These are phyloP conservation scores for Rhizophora apiculata DNA, from an alignment of 345 rosid genomes.

Conservation along the genomic window DNA sequence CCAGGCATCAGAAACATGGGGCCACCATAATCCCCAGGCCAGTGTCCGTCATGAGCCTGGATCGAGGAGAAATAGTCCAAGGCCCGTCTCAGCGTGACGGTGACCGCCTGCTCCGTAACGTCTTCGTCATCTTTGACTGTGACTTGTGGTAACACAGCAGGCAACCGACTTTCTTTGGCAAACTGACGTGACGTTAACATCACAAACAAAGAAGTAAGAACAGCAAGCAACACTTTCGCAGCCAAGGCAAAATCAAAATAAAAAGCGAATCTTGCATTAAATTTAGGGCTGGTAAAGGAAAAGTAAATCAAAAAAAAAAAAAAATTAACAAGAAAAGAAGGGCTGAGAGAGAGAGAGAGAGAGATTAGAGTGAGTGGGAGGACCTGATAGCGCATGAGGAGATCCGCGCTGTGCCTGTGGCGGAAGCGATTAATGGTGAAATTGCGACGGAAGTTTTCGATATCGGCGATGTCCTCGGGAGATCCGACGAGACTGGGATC, in stretches of 20 bases:
- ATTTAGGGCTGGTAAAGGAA: too few species aligned
- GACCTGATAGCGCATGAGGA: constrained; percentile 86
- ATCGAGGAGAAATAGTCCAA: constrained; percentile 63
- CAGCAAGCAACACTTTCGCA: background rate
- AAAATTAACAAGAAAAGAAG: too few species aligned
- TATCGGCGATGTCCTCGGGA: constrained; percentile 52
- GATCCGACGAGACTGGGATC: constrained; percentile 57
- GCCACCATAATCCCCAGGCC: constrained; percentile 99
- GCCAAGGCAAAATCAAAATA: too few species aligned
- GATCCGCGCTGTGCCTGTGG: constrained; percentile 81
- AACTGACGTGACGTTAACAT: constrained; percentile 35
- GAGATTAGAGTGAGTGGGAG: background rate
- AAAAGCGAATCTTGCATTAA: too few species aligned
- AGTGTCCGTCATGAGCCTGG: constrained; percentile 90
- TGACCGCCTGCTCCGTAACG: constrained; percentile 59
- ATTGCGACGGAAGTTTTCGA: constrained; percentile 56
- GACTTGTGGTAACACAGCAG: constrained; percentile 44
- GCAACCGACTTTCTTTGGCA: constrained; percentile 51
- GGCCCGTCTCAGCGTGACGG: constrained; percentile 58
- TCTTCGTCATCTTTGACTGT: constrained; percentile 54
- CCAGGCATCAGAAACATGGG: constrained; percentile 98
- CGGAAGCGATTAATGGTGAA: constrained; percentile 54
- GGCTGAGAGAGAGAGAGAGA: background rate
- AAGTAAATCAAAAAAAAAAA: too few species aligned
- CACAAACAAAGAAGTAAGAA: background rate